phyloP scores from a whole-genome alignment of 2,329 filamentous ascomycete genomes.

The Cyanodermella asteris region DNA sequence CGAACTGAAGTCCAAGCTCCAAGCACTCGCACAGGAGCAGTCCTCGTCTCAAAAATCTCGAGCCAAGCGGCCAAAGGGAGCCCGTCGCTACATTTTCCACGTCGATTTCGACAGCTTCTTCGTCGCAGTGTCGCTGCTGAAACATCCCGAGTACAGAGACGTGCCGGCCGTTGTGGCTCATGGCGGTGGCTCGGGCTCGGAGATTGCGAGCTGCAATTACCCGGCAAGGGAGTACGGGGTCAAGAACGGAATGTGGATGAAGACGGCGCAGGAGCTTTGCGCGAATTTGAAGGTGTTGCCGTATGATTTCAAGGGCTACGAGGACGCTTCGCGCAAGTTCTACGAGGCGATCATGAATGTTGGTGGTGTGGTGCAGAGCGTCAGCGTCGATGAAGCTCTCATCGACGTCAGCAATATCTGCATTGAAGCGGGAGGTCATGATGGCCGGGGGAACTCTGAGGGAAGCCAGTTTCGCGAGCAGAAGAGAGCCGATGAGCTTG shows the following conservation, averaged over 20 bases:
- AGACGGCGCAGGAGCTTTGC: slow-evolving; percentile 59
- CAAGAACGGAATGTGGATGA: slow-evolving; percentile 99
- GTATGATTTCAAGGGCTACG: slow-evolving; percentile 88
- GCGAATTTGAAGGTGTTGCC: slow-evolving; percentile 74
- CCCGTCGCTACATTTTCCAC: slow-evolving; percentile 69
- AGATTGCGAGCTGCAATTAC: slow-evolving; percentile 97
- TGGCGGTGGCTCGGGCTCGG: slow-evolving; percentile 61
- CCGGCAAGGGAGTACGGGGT: slow-evolving; percentile 66
- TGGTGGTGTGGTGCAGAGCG: slow-evolving; percentile 75
- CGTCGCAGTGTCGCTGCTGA: slow-evolving; percentile 71
- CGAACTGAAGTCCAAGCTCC: slow-evolving; percentile 72
- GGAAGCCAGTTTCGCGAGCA: slow-evolving; percentile 58
- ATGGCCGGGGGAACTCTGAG: slow-evolving; percentile 42
- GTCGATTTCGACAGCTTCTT: slow-evolving; percentile 99
- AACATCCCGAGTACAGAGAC: slow-evolving; percentile 48
- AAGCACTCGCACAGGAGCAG: slow-evolving; percentile 55
- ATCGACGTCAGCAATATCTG: slow-evolving; percentile 61
- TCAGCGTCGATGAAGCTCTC: slow-evolving; percentile 88
- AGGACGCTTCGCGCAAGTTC: slow-evolving; percentile 71
- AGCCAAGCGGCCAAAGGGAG: slow-evolving; percentile 36
- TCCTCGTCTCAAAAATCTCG: slow-evolving; percentile 21
- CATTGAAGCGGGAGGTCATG: slow-evolving; percentile 39
- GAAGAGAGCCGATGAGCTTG: slow-evolving; percentile 52
- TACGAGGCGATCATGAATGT: slow-evolving; percentile 65
- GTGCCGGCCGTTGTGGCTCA: slow-evolving; percentile 83